These are phyloP conservation scores for Neonectria sp. DNA, from an alignment of 2,329 filamentous ascomycete genomes.

Conservation along the genomic window DNA sequence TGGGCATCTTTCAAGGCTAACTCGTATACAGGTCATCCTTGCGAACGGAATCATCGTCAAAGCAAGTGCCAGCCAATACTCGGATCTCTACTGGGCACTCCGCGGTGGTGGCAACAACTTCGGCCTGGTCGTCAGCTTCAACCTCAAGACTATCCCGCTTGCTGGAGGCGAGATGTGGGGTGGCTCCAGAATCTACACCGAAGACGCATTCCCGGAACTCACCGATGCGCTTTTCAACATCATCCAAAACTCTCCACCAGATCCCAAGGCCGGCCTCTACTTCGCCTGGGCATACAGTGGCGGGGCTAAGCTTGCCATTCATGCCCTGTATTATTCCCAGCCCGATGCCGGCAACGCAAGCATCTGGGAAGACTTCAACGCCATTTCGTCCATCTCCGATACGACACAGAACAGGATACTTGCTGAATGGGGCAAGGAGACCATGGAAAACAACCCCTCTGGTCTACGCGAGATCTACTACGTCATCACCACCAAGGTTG, in stretches of 20 bases:
- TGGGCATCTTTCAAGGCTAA: background rate
- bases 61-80: slow-evolving; percentile 40
- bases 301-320: slow-evolving; percentile 21
- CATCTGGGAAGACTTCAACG: slow-evolving; percentile 55
- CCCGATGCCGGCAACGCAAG: slow-evolving; percentile 51
- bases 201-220: slow-evolving; percentile 48
- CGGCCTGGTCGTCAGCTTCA: slow-evolving; percentile 35
- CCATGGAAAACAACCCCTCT: slow-evolving; percentile 14
- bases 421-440: slow-evolving; percentile 13
- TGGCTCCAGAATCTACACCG: slow-evolving; percentile 47
- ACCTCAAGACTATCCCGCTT: slow-evolving; percentile 27
- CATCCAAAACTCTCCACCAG: slow-evolving; percentile 21
- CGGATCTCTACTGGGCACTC: slow-evolving; percentile 61
- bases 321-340: slow-evolving; percentile 56
- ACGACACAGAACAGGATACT: slow-evolving; percentile 15
- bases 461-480: slow-evolving; percentile 31
- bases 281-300: slow-evolving; percentile 6
- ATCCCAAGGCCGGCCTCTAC: slow-evolving; percentile 33
- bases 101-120: slow-evolving; percentile 55
- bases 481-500: slow-evolving; percentile 28
- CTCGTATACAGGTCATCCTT: slow-evolving; percentile 23
- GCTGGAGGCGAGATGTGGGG: slow-evolving; percentile 41
- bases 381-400: slow-evolving; percentile 41
- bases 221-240: slow-evolving; percentile 51
- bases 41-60: slow-evolving; percentile 30